Base-by-base conservation (phyloP, 441 rosid species). In the Pelargonium myrrhifolium region DNA sequence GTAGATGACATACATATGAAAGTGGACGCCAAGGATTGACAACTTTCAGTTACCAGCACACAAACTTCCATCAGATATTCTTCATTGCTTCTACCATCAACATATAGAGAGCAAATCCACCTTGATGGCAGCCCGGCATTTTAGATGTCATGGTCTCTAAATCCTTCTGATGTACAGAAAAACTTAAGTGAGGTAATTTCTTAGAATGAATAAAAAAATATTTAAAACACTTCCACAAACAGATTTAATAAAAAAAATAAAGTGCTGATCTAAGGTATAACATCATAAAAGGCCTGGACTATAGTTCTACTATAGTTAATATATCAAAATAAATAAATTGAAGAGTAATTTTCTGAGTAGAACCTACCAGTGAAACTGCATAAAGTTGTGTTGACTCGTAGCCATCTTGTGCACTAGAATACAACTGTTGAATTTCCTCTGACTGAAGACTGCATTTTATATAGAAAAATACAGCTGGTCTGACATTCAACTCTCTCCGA, bases 51-150 rank as follows among this genome's bases (percentile, higher is more conserved):
- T 62, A 65, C n/a, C 47, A 55, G 70, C 68, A 45, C 65, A n/a
- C 69, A 35, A 76, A 64, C 59, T 39, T 62, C 47, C 71, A 40
- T 76, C 76, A 76, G 39, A 37, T 67, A 61, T 78, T 79, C 71
- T 76, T 75, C 71, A 22, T 66, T 35, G 76, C 77, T 75, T 86
- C 89, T 15, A 83, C 66, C 90, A 92, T 86, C 83, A 81, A 75
- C 75, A 84, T 83, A 69, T 86, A 90, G 11, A 93, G 92, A 58
- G 94, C 89, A 69, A 85, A 80, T 59, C 97, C 97, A 75, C 97
- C 98, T 62, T 78, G 89, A 82, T 93, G 96, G 82, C 97, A 90
- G 61, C 96, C 97, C 1, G 98, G 98, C 98, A 93, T 90, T 78
- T 81, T 84, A 8, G 79, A 73, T 53, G 86, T 51, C 94, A 87